Evolutionary conservation across 768 basidiomycete species (phyloP).

Genomic region (Phanerochaete sordida): DNA sequence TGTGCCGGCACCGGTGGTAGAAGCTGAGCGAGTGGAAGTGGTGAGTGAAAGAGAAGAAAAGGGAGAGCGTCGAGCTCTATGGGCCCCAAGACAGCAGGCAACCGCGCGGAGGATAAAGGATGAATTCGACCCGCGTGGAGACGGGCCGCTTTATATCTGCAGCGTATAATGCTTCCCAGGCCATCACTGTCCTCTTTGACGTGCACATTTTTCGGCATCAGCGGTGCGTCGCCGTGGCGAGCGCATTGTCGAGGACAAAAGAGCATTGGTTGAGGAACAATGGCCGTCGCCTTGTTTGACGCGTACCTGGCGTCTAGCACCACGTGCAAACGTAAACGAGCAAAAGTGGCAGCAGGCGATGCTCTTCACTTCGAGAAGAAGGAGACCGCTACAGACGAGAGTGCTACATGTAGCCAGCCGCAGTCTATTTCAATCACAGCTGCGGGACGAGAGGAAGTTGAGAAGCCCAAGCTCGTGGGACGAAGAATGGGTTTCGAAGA

Average conservation of each 20-base stretch:
- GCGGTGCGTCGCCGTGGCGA: slow-evolving; percentile 1
- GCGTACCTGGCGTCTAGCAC: background rate
- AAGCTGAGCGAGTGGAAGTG: background rate
- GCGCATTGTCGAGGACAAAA: slow-evolving; percentile 10
- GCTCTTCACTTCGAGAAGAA: background rate
- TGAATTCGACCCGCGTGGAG: slow-evolving; percentile 1
- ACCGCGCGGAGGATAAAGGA: slow-evolving; percentile 5
- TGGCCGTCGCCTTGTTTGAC: background rate
- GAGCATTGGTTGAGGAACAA: background rate
- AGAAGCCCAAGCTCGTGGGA: no score
- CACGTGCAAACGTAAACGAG: background rate
- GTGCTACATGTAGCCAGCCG: no score
- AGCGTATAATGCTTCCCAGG: background rate
- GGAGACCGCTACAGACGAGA: no score
- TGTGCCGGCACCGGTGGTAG: slow-evolving; percentile 7
- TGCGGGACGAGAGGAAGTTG: no score
- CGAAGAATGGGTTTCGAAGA: no score
- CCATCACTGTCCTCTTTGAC: background rate
- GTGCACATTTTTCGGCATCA: background rate
- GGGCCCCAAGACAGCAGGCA: background rate
- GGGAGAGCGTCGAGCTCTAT: slow-evolving; percentile 8
- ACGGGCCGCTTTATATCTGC: slow-evolving; percentile 5
- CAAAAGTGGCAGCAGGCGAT: background rate
- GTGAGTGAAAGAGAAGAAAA: background rate
- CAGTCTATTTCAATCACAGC: no score